These are phyloP conservation scores for Cardamine chenopodiifolia DNA, from an alignment of 345 rosid genomes.

Conservation along the genomic window DNA sequence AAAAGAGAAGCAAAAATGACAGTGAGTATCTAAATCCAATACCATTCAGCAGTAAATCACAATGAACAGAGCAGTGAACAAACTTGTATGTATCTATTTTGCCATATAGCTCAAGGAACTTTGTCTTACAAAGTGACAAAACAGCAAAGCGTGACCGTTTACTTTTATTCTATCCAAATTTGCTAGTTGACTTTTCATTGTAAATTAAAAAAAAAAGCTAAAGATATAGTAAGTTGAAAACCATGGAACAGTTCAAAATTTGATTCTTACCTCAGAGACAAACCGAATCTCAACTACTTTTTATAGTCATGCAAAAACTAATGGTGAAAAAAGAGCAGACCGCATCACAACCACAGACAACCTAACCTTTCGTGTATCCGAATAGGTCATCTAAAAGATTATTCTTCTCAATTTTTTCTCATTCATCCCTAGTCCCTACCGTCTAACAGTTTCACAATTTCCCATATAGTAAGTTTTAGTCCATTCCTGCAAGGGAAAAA, in stretches of 20 bases:
- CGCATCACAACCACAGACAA: slow-evolving; percentile 34
- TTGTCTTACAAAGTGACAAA: slow-evolving; percentile 1
- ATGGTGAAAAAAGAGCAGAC: slow-evolving; percentile 27
- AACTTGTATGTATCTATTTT: background rate
- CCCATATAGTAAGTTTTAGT: no score
- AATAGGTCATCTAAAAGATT: slow-evolving; percentile 23
- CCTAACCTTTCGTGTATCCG: slow-evolving; percentile 21
- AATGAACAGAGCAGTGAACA: background rate
- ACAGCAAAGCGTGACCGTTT: slow-evolving; percentile 10
- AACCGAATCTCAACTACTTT: slow-evolving; percentile 27
- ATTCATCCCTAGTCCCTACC: slow-evolving; percentile 26
- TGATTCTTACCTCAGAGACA: slow-evolving; percentile 24
- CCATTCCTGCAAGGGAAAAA: no score
- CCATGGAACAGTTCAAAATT: slow-evolving; percentile 20
- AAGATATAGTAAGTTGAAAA: background rate
- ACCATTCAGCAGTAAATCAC: background rate
- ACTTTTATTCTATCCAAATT: no score
- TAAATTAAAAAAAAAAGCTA: background rate
- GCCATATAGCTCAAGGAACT: background rate
- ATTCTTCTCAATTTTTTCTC: background rate
- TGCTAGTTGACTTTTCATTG: background rate
- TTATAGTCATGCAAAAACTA: slow-evolving; percentile 30
- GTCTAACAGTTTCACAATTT: background rate
- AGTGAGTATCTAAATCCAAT: background rate
- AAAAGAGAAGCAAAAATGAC: background rate